These are phyloP conservation scores for Cantharellus cinnabarinus DNA, from an alignment of 768 basidiomycete genomes.

Conservation along the genomic window DNA sequence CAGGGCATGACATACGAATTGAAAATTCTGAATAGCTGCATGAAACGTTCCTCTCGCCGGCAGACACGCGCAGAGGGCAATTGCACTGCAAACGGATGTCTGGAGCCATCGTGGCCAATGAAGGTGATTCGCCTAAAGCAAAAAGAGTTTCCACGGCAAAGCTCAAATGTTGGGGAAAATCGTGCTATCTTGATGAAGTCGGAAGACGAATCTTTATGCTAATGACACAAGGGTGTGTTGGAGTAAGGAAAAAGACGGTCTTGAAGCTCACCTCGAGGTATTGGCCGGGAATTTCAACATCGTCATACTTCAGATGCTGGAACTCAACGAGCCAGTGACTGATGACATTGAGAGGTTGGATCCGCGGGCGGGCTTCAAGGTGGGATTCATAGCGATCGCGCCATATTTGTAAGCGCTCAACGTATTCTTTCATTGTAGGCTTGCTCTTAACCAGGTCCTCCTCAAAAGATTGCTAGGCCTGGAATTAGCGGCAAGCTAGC, in stretches of 20 bases:
- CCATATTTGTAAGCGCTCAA: constrained; percentile 79
- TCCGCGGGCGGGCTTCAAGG: constrained; percentile 62
- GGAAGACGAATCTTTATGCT: constrained; percentile 91
- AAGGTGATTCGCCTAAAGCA: constrained; percentile 83
- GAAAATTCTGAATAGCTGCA: constrained; percentile 84
- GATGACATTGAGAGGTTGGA: constrained; percentile 66
- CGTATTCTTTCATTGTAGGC: constrained; percentile 69
- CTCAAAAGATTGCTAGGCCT: constrained; percentile 60
- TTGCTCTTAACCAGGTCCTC: constrained; percentile 71
- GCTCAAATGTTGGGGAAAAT: constrained; percentile 79
- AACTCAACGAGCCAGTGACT: constrained; percentile 94
- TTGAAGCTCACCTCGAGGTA: constrained; percentile 60
- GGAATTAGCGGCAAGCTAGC: neutral
- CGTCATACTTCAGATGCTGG: constrained; percentile 92
- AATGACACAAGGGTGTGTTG: constrained; percentile 3
- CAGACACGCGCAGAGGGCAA: constrained; percentile 66
- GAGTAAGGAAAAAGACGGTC: neutral
- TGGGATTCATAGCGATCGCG: constrained; percentile 71
- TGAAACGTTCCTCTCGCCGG: constrained; percentile 80
- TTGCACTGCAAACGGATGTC: constrained; percentile 78
- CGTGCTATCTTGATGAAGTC: constrained; percentile 80
- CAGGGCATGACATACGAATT: constrained; percentile 32
- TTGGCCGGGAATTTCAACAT: constrained; percentile 97
- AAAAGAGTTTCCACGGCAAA: constrained; percentile 65
- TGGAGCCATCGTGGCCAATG: constrained; percentile 78